phyloP scores from a whole-genome alignment of 495 filamentous ascomycete species.

The Daldinia concentrica region DNA sequence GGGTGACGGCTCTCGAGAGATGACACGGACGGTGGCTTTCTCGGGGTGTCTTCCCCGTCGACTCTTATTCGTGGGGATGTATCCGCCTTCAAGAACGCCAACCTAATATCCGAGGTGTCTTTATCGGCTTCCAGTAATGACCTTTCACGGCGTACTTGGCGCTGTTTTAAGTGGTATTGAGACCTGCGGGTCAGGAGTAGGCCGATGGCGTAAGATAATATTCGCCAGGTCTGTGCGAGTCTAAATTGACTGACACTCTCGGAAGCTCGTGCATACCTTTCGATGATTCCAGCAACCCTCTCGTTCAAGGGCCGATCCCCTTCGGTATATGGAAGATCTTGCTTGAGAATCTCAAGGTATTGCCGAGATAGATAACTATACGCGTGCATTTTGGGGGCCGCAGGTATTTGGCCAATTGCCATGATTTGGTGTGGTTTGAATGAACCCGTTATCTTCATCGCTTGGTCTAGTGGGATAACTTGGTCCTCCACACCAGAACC shows the following conservation, averaged over 20 bases:
- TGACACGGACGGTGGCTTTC: constrained; percentile 47
- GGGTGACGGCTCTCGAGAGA: constrained; percentile 41
- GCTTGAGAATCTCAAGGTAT: constrained; percentile 62
- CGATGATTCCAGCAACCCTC: constrained; percentile 62
- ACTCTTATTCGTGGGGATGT: constrained; percentile 22
- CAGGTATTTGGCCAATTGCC: constrained; percentile 67
- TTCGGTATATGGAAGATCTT: constrained; percentile 49
- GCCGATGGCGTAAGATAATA: constrained; percentile 69
- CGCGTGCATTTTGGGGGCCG: constrained; percentile 59
- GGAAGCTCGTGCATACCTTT: constrained; percentile 69
- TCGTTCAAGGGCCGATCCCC: constrained; percentile 46
- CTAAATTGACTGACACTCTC: constrained; percentile 67
- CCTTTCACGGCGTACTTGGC: constrained; percentile 45
- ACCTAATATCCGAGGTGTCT: constrained; percentile 8
- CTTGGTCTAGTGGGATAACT: constrained; percentile 68
- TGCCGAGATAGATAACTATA: constrained; percentile 69
- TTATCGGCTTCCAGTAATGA: constrained; percentile 1
- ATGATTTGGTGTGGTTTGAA: constrained; percentile 68
- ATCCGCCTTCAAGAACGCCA: constrained; percentile 6
- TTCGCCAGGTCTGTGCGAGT: constrained; percentile 79
- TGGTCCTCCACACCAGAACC: constrained; percentile 56
- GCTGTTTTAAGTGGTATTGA: constrained; percentile 61
- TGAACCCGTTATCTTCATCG: constrained; percentile 64
- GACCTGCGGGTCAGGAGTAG: constrained; percentile 68
- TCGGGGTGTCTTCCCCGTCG: constrained; percentile 50